Percentiles rank a stretch among this genome's conserved stretches.
These are phyloP conservation scores for Diddensiella transvaalensis DNA, from an alignment of 805 yeast genomes.

Conservation along the genomic window DNA sequence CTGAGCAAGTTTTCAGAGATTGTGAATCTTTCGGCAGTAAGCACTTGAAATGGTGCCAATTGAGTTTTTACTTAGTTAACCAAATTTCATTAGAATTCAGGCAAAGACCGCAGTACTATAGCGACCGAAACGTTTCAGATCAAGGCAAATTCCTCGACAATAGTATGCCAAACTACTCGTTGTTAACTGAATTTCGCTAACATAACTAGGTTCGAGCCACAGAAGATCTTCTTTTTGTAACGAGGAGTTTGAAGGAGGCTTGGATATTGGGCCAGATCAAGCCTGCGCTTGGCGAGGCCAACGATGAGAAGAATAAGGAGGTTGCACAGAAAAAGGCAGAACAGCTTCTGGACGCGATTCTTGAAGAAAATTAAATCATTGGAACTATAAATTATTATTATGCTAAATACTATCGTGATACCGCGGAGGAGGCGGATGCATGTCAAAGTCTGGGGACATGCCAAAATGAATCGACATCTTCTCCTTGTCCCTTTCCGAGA, in stretches of 20 bases:
- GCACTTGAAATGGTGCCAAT: constrained; percentile 2
- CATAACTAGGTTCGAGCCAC: constrained; percentile 35
- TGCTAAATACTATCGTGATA: constrained; percentile 1
- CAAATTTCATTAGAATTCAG: constrained; percentile 19
- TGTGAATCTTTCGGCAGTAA: constrained; percentile 28
- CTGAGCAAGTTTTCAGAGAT: constrained; percentile 28
- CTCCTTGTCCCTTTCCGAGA: not conserved
- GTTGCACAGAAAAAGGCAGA: not conserved
- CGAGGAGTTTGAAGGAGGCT: constrained; percentile 40
- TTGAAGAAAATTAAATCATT: not conserved
- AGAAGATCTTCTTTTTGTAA: constrained; percentile 38
- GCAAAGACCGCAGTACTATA: constrained; percentile 32
- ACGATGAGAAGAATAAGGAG: constrained; percentile 3
- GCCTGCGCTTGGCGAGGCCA: constrained; percentile 17
- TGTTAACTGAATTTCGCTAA: constrained; percentile 27
- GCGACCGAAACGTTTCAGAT: constrained; percentile 40
- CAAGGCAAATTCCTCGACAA: constrained; percentile 36
- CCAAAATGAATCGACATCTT: not conserved
- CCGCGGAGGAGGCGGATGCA: not conserved
- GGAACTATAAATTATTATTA: not conserved
- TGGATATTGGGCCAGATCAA: constrained; percentile 41
- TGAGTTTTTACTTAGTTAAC: not conserved
- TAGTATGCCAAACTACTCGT: constrained; percentile 20
- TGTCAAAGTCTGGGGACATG: not conserved
- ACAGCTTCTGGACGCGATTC: constrained; percentile 10